Evolutionary conservation across 768 basidiomycete genomes (phyloP).

Genomic region (Lenzites betulinus): DNA sequence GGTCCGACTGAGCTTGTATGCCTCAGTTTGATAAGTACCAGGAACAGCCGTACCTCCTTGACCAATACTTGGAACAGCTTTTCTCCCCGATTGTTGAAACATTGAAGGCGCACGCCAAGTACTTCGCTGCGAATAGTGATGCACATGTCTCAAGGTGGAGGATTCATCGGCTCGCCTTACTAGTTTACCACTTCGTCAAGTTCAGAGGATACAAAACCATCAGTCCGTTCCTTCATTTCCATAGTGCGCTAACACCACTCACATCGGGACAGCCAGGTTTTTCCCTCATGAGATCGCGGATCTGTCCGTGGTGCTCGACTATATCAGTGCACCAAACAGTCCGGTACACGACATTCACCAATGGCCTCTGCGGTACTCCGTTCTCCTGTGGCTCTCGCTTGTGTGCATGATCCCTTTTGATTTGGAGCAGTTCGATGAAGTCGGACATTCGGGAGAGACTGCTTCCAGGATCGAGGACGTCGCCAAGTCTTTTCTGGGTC

Average conservation of each 20-base stretch:
- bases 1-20: neutral
- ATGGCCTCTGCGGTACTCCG: conserved; percentile 84
- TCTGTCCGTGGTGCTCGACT: conserved; percentile 71
- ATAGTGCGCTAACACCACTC: neutral
- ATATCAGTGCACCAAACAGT: conserved; percentile 52
- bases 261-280: conserved; percentile 66
- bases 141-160: conserved; percentile 27
- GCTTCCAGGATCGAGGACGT: conserved; percentile 56
- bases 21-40: conserved; percentile 79
- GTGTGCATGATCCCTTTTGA: conserved; percentile 95
- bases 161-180: conserved; percentile 52
- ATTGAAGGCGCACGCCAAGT: conserved; percentile 57
- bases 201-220: conserved; percentile 90
- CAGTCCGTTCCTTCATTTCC: conserved; percentile 51
- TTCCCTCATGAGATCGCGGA: conserved; percentile 93
- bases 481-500: conserved; percentile 58
- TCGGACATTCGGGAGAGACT: conserved; percentile 51
- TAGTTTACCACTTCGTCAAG: conserved; percentile 84
- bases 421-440: conserved; percentile 80
- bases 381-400: conserved; percentile 92
- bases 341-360: conserved; percentile 45
- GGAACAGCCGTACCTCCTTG: conserved; percentile 90
- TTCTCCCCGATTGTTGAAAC: conserved; percentile 71
- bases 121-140: conserved; percentile 16
- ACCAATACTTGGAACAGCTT: conserved; percentile 83